Percentiles rank a stretch among this genome's conserved stretches.
Evolutionary conservation across 2,329 filamentous ascomycete species (phyloP).

Genomic region (Cladophialophora yegresii): DNA sequence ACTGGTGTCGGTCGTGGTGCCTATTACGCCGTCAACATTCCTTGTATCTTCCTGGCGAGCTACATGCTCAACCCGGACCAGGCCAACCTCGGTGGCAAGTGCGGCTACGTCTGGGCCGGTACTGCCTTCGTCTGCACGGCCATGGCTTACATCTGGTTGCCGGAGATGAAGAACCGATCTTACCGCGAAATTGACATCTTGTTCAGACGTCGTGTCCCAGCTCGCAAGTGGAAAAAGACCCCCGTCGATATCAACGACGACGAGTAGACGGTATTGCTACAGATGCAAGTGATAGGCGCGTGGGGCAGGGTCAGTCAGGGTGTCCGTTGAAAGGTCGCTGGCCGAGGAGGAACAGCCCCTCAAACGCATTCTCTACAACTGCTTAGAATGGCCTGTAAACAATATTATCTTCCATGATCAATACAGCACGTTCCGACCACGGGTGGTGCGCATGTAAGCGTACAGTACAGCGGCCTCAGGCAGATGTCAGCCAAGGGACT

Average conservation of each 20-base stretch:
- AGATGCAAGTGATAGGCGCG: background rate
- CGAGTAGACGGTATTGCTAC: conserved; percentile 53
- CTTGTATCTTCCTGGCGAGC: conserved; percentile 62
- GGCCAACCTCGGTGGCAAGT: conserved; percentile 55
- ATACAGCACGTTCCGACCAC: too few species aligned
- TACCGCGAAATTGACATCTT: conserved; percentile 65
- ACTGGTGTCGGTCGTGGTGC: conserved; percentile 64
- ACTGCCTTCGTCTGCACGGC: conserved; percentile 60
- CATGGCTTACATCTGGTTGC: conserved; percentile 53
- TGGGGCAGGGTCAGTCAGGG: too few species aligned
- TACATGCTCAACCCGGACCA: conserved; percentile 46
- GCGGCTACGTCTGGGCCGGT: conserved; percentile 62
- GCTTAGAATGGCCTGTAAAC: too few species aligned
- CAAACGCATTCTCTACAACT: too few species aligned
- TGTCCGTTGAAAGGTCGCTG: too few species aligned
- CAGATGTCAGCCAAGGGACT: too few species aligned
- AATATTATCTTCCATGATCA: too few species aligned
- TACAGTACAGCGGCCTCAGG: too few species aligned
- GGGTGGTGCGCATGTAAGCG: too few species aligned
- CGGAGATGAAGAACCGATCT: conserved; percentile 60
- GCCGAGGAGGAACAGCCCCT: too few species aligned
- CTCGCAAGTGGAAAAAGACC: conserved; percentile 54
- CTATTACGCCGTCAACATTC: conserved; percentile 67
- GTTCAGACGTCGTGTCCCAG: conserved; percentile 57
- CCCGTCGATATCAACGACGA: conserved; percentile 61